Evolutionary conservation across 768 basidiomycete species (phyloP).

Genomic region (Lactarius trivialis): DNA sequence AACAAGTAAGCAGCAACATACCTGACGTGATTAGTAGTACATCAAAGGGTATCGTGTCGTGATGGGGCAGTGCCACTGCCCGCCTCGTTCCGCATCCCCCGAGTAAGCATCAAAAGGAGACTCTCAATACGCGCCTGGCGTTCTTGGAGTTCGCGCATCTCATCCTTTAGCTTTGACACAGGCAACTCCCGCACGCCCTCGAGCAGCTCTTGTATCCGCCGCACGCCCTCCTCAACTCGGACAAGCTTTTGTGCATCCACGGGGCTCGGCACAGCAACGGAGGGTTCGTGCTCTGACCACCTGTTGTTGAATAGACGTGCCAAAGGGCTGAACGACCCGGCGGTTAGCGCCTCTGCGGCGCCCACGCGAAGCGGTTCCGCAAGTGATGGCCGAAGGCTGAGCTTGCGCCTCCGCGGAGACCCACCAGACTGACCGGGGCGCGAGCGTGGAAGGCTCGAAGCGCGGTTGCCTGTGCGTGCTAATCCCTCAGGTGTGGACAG

Average conservation of each 20-base stretch:
- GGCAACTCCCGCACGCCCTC: constrained; percentile 61
- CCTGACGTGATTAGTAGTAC: neutral
- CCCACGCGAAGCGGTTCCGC: constrained; percentile 20
- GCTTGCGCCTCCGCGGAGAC: constrained; percentile 26
- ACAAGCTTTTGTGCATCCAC: constrained; percentile 25
- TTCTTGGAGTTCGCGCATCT: constrained; percentile 77
- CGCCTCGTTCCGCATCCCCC: constrained; percentile 48
- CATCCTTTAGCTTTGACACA: constrained; percentile 59
- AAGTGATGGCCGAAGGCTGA: constrained; percentile 26
- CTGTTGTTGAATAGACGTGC: constrained; percentile 39
- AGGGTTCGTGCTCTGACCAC: constrained; percentile 5
- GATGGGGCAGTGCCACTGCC: constrained; percentile 9
- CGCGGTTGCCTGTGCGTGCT: constrained; percentile 5
- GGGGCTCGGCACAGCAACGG: constrained; percentile 21
- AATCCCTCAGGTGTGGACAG: constrained; percentile 8
- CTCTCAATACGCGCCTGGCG: constrained; percentile 76
- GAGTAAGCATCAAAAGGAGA: constrained; percentile 59
- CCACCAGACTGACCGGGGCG: constrained; percentile 21
- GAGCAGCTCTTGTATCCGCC: constrained; percentile 52
- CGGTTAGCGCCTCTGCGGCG: constrained; percentile 25
- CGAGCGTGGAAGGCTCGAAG: constrained; percentile 25
- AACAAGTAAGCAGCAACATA: neutral
- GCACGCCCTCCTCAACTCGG: constrained; percentile 42
- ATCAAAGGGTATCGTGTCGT: constrained; percentile 20
- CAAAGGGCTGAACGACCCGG: constrained; percentile 40